phyloP scores from a whole-genome alignment of 2,329 filamentous ascomycete species.

The Fusarium abutilonis region DNA sequence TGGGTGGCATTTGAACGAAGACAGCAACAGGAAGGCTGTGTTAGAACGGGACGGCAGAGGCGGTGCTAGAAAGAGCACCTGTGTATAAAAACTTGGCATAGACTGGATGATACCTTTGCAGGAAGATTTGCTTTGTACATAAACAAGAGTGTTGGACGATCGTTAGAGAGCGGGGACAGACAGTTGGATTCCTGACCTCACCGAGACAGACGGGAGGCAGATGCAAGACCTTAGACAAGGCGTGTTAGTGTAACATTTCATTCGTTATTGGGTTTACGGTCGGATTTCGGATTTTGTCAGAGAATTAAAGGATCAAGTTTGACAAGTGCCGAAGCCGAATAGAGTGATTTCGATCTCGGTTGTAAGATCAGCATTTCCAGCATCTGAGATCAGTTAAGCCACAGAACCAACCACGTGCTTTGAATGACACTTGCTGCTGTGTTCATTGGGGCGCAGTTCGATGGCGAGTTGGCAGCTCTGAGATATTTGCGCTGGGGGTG shows the following conservation, averaged over 20 bases:
- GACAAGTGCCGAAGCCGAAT: conserved; percentile 11
- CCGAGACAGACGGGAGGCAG: conserved; percentile 24
- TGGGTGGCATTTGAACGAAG: conserved; percentile 31
- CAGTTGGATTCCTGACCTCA: conserved; percentile 27
- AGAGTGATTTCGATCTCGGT: not conserved
- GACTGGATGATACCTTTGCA: conserved; percentile 30
- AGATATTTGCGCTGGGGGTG: conserved; percentile 30
- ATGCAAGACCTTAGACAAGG: conserved; percentile 29
- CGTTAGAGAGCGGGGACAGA: conserved; percentile 11
- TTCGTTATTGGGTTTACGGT: conserved; percentile 4
- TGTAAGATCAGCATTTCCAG: conserved; percentile 9
- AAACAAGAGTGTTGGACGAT: conserved; percentile 7
- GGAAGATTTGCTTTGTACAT: conserved; percentile 39
- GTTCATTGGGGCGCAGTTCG: conserved; percentile 30
- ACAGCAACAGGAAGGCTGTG: not conserved
- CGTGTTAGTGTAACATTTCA: conserved; percentile 19
- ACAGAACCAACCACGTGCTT: conserved; percentile 19
- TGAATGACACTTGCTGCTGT: conserved; percentile 25
- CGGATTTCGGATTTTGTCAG: not conserved
- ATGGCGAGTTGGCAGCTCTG: conserved; percentile 3
- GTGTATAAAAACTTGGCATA: conserved; percentile 35
- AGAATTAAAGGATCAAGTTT: not conserved
- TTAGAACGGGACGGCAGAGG: conserved; percentile 3
- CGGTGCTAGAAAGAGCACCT: conserved; percentile 15
- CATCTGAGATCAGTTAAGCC: conserved; percentile 8